phyloP scores from a whole-genome alignment of 2,329 filamentous ascomycete genomes.

The Ophiostoma australiae region DNA sequence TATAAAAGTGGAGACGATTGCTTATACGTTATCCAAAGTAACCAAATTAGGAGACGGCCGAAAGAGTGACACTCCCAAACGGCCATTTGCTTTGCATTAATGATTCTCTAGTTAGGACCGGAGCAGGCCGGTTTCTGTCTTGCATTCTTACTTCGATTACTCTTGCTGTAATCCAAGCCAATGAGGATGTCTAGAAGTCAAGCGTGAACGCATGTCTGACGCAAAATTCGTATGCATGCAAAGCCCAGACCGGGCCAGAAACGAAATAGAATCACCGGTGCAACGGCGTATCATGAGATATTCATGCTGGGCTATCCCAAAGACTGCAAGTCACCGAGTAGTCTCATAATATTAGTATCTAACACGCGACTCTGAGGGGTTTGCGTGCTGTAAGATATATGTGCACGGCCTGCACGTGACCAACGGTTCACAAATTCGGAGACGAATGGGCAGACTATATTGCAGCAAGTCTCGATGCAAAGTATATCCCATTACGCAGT shows the following conservation, averaged over 20 bases:
- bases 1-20: not conserved
- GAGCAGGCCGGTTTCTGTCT: not conserved
- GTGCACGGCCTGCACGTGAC: not conserved
- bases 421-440: not conserved
- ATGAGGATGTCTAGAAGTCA: not conserved
- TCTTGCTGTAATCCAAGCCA: not conserved
- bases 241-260: not conserved
- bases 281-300: not conserved
- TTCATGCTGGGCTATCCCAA: not conserved
- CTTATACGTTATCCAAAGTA: not conserved
- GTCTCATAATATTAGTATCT: not conserved
- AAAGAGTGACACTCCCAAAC: not conserved
- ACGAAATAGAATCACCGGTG: not conserved
- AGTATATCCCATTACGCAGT: too few relatives aligned
- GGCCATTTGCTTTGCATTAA: not conserved
- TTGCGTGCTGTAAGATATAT: not conserved
- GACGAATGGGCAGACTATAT: not conserved
- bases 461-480: not conserved
- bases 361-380: not conserved
- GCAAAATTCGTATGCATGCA: not conserved
- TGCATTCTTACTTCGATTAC: not conserved
- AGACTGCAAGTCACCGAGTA: not conserved
- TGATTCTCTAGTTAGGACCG: not conserved
- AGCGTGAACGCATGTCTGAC: not conserved
- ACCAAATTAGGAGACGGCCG: not conserved